These are phyloP conservation scores for Pseudocercospora musae DNA, from an alignment of 2,329 filamentous ascomycete species.

Conservation along the genomic window DNA sequence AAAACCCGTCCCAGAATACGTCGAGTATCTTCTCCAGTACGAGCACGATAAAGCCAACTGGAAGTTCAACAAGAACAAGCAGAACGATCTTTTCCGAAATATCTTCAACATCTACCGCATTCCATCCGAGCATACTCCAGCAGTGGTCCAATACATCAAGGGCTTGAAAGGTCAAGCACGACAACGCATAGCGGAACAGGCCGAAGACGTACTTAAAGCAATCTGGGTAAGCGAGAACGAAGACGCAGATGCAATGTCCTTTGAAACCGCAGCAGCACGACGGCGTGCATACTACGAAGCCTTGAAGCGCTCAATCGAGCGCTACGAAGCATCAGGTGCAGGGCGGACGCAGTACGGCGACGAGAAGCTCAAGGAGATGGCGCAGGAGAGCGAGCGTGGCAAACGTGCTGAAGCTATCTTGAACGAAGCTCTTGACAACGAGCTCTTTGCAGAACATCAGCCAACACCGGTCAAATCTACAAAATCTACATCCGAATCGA, in stretches of 20 bases:
- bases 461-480: neutral
- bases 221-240: conserved; percentile 16
- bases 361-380: conserved; percentile 12
- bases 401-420: conserved; percentile 11
- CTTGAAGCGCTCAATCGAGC: conserved; percentile 7
- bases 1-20: conserved; percentile 52
- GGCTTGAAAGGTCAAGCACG: conserved; percentile 66
- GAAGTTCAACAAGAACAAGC: conserved; percentile 97
- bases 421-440: conserved; percentile 6
- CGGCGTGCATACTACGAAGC: conserved; percentile 14
- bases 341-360: conserved; percentile 15
- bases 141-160: conserved; percentile 72
- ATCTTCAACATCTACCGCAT: conserved; percentile 24
- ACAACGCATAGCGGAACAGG: conserved; percentile 13
- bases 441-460: conserved; percentile 1
- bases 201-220: conserved; percentile 14
- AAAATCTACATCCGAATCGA: neutral
- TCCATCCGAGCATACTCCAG: conserved; percentile 64
- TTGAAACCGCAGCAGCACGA: conserved; percentile 8
- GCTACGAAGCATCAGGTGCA: conserved; percentile 12
- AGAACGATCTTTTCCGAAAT: conserved; percentile 80
- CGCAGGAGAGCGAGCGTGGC: conserved; percentile 9
- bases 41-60: conserved; percentile 66
- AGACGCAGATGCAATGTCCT: conserved; percentile 14
- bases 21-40: conserved; percentile 76